Percentiles rank a stretch among this genome's conserved stretches.
Conservation (phyloP, 768 basidiomycete genomes). For the Calocera cornea region DNA sequence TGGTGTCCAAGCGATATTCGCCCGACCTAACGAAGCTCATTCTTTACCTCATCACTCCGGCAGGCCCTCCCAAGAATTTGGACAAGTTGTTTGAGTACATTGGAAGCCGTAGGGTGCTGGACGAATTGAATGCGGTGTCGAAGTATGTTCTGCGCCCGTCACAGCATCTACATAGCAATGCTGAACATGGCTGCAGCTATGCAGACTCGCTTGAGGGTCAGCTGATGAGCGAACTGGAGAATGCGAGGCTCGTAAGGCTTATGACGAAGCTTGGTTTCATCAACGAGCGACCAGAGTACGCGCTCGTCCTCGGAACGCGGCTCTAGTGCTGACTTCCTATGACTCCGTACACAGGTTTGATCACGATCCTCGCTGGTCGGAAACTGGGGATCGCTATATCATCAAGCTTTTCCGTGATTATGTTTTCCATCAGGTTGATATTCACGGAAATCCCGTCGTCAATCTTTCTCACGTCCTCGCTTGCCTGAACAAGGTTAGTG, state of each 20-base stretch:
- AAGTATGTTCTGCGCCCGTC: constrained; percentile 35
- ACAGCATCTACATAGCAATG: neutral
- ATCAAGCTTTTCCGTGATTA: constrained; percentile 97
- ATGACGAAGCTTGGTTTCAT: constrained; percentile 95
- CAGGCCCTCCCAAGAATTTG: constrained; percentile 54
- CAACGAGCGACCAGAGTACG: constrained; percentile 97
- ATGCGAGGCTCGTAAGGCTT: constrained; percentile 77
- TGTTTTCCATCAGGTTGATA: constrained; percentile 95
- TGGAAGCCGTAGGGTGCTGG: constrained; percentile 42
- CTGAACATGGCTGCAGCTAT: constrained; percentile 35
- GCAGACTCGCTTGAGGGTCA: constrained; percentile 72
- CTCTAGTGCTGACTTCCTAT: neutral
- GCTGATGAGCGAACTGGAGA: constrained; percentile 80
- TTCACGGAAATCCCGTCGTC: constrained; percentile 74
- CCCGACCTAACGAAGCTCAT: constrained; percentile 70
- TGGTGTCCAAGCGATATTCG: constrained; percentile 58
- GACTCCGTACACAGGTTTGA: constrained; percentile 51
- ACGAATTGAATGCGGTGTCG: constrained; percentile 77
- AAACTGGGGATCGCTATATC: constrained; percentile 95
- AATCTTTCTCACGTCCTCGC: constrained; percentile 83
- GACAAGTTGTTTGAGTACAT: constrained; percentile 73
- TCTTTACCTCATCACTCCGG: constrained; percentile 63
- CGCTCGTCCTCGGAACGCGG: constrained; percentile 14
- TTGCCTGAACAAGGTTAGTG: constrained; percentile 78
- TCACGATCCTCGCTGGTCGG: constrained; percentile 93